These are phyloP conservation scores for Teratosphaeria viscida DNA, from an alignment of 2,329 filamentous ascomycete species.

Conservation along the genomic window DNA sequence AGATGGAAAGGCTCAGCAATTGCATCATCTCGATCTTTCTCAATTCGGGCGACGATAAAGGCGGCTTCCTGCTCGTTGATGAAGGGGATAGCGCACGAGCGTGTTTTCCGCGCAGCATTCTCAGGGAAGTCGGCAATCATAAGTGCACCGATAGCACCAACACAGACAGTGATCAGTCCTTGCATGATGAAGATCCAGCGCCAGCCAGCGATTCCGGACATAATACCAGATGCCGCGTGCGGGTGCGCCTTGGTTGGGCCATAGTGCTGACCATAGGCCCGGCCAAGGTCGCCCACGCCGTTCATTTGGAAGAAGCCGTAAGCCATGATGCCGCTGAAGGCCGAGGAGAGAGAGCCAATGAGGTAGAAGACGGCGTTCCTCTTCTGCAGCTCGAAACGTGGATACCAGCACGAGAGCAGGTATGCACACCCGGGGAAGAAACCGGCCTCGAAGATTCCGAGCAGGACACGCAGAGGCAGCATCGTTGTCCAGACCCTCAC, in stretches of 20 bases:
- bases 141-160: slow-evolving; percentile 32
- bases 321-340: slow-evolving; percentile 57
- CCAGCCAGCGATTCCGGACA: slow-evolving; percentile 34
- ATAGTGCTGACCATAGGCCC: slow-evolving; percentile 23
- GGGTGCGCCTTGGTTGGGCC: slow-evolving; percentile 22
- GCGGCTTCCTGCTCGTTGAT: slow-evolving; percentile 36
- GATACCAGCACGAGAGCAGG: slow-evolving; percentile 62
- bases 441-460: slow-evolving; percentile 61
- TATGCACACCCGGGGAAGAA: slow-evolving; percentile 67
- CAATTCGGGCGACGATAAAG: slow-evolving; percentile 42
- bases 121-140: slow-evolving; percentile 35
- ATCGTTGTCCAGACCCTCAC: slow-evolving; percentile 44
- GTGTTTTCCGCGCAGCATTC: slow-evolving; percentile 29
- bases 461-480: slow-evolving; percentile 55
- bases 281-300: slow-evolving; percentile 34
- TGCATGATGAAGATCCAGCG: slow-evolving; percentile 39
- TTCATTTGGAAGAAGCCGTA: slow-evolving; percentile 40
- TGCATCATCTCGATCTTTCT: slow-evolving; percentile 44
- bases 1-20: slow-evolving; percentile 38
- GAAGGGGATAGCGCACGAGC: slow-evolving; percentile 29
- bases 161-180: slow-evolving; percentile 29
- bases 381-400: slow-evolving; percentile 57
- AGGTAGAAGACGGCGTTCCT: slow-evolving; percentile 59
- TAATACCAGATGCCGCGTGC: slow-evolving; percentile 10
- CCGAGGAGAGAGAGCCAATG: slow-evolving; percentile 54